phyloP scores from a whole-genome alignment of 768 basidiomycete species.

The Leccinum rimulosum region DNA sequence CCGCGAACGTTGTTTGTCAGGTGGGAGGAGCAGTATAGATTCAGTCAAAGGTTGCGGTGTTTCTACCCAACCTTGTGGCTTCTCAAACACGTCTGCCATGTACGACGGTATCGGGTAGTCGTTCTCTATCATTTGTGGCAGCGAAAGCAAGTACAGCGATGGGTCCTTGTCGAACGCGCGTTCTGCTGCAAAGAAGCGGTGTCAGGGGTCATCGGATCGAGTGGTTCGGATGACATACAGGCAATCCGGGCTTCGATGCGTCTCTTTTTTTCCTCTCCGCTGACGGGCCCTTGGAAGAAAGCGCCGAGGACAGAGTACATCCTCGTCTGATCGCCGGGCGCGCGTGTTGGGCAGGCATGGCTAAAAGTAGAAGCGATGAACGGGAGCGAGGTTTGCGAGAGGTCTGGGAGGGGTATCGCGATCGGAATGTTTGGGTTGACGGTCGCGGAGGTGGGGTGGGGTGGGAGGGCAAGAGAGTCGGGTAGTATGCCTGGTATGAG shows the following conservation, averaged over 20 bases:
- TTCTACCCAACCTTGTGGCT: constrained; percentile 76
- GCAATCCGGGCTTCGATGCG: constrained; percentile 46
- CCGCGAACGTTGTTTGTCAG: constrained; percentile 37
- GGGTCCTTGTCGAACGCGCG: constrained; percentile 61
- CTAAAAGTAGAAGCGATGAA: constrained; percentile 82
- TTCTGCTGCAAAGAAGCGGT: constrained; percentile 44
- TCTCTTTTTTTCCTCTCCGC: constrained; percentile 74
- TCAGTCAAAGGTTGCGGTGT: constrained; percentile 52
- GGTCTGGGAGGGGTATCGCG: constrained; percentile 37
- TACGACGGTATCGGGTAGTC: constrained; percentile 90
- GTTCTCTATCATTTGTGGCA: constrained; percentile 91
- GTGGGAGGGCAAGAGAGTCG: constrained; percentile 67
- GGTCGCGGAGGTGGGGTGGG: constrained; percentile 67
- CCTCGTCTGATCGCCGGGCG: constrained; percentile 81
- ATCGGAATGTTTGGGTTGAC: constrained; percentile 56
- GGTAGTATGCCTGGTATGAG: constrained; percentile 87
- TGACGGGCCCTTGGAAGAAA: constrained; percentile 81
- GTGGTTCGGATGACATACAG: constrained; percentile 24
- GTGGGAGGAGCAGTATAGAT: constrained; percentile 30
- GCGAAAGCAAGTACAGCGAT: constrained; percentile 65
- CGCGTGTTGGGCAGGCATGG: constrained; percentile 90
- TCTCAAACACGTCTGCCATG: constrained; percentile 67
- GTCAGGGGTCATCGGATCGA: constrained; percentile 4
- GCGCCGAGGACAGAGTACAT: constrained; percentile 84
- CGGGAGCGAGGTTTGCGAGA: constrained; percentile 43